phyloP scores from a whole-genome alignment of 805 yeast genomes.

The Candida corydali region DNA sequence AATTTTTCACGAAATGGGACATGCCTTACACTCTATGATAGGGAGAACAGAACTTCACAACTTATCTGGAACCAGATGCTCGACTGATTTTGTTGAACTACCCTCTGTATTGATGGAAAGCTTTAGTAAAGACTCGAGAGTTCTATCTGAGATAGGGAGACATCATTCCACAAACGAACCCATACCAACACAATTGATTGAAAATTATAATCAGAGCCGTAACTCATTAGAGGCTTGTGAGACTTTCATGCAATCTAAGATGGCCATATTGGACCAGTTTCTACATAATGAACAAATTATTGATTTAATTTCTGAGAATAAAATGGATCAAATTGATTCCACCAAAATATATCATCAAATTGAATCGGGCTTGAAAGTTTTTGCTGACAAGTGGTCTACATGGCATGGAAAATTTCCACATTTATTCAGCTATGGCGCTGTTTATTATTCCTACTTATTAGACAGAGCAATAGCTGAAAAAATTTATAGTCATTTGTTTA shows the following conservation, averaged over 20 bases:
- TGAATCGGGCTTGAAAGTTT: constrained; percentile 55
- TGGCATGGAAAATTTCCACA: constrained; percentile 98
- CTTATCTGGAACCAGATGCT: constrained; percentile 91
- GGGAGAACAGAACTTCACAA: constrained; percentile 89
- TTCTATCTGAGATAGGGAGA: constrained; percentile 64
- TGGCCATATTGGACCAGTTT: constrained; percentile 85
- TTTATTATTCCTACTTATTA: constrained; percentile 85
- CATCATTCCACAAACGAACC: constrained; percentile 67
- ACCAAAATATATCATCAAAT: constrained; percentile 61
- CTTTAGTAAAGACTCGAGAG: constrained; percentile 79
- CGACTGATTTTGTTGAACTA: constrained; percentile 92
- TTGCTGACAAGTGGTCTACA: constrained; percentile 64
- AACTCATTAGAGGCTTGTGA: constrained; percentile 63
- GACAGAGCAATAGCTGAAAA: constrained; percentile 91
- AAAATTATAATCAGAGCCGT: constrained; percentile 47
- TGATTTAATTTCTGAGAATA: background rate
- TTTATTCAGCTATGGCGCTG: constrained; percentile 87
- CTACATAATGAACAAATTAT: constrained; percentile 50
- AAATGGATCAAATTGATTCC: constrained; percentile 43
- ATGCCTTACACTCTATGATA: constrained; percentile 96
- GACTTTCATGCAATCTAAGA: constrained; percentile 78
- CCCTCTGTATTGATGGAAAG: constrained; percentile 97
- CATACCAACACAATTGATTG: constrained; percentile 48
- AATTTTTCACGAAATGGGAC: constrained; percentile 97
- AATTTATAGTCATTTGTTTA: constrained; percentile 74